phyloP scores from a whole-genome alignment of 257 asterid genomes.

The Avicennia marina region DNA sequence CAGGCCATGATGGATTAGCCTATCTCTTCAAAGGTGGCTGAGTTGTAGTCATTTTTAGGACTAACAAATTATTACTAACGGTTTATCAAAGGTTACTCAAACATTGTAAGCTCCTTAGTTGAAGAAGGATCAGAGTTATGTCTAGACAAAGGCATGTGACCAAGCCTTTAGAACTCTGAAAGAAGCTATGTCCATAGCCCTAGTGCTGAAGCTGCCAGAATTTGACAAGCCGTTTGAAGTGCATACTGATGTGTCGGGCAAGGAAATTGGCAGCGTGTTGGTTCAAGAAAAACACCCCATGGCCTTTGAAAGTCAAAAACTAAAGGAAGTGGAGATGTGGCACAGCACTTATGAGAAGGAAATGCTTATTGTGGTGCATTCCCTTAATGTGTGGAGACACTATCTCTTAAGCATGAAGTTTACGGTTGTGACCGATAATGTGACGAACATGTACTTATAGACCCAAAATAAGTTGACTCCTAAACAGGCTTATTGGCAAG shows the following conservation, averaged over 20 bases:
- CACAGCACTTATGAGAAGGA: background rate
- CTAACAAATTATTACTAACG: background rate
- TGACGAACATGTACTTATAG: background rate
- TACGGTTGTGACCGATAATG: background rate
- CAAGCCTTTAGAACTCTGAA: background rate
- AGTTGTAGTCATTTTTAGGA: background rate
- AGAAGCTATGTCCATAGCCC: background rate
- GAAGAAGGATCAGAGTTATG: background rate
- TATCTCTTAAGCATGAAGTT: background rate
- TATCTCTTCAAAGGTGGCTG: background rate
- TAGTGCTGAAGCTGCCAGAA: background rate
- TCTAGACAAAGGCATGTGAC: background rate
- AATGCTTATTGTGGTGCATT: background rate
- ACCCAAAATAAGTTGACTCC: background rate
- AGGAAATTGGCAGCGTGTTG: background rate
- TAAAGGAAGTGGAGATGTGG: background rate
- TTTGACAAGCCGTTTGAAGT: constrained; percentile 6
- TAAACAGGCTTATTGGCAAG: background rate
- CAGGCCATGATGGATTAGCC: background rate
- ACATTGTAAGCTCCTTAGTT: background rate
- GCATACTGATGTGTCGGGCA: background rate
- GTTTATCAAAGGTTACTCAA: background rate
- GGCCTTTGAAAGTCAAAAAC: background rate
- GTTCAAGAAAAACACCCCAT: background rate
- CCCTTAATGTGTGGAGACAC: background rate